Conservation (phyloP, 73 alveolate genomes). For the Paramecium primaurelia region DNA sequence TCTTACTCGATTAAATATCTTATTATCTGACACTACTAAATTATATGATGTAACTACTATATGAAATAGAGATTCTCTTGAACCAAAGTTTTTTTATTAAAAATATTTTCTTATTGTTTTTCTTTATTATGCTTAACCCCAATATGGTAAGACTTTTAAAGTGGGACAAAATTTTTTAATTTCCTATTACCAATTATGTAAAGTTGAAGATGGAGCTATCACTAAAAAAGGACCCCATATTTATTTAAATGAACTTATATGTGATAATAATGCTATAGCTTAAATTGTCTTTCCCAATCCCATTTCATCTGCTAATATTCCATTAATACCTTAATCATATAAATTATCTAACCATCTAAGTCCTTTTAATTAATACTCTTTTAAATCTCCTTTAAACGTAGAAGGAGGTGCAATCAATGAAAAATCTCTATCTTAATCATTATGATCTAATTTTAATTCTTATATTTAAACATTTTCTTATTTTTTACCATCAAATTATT, state of each 20-base stretch:
- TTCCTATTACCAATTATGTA: constrained; percentile 96
- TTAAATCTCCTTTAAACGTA: constrained; percentile 89
- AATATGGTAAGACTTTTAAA: constrained; percentile 94
- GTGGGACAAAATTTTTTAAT: constrained; percentile 91
- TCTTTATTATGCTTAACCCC: constrained; percentile 94
- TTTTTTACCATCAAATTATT: constrained; percentile 72
- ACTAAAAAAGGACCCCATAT: constrained; percentile 99
- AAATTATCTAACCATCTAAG: constrained; percentile 97
- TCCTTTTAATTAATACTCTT: constrained; percentile 97
- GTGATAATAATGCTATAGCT: constrained; percentile 95
- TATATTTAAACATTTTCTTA: constrained; percentile 49
- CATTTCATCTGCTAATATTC: constrained; percentile 99
- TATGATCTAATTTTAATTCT: constrained; percentile 78
- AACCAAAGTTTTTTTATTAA: constrained; percentile 84
- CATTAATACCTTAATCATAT: constrained; percentile 97
- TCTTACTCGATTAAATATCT: constrained; percentile 83
- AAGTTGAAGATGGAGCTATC: constrained; percentile 93
- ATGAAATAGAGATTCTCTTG: constrained; percentile 85
- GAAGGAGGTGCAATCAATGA: constrained; percentile 89
- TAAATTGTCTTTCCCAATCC: constrained; percentile 99
- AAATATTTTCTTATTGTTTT: constrained; percentile 91
- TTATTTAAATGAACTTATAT: constrained; percentile 81
- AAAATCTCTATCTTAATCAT: constrained; percentile 78
- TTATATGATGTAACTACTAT: constrained; percentile 92
- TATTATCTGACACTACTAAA: constrained; percentile 90